Evolutionary conservation across 1,139 yeast genomes (phyloP), one percentile per base, ranked within the genome.

Genomic region (Zygosaccharomyces pseudobailii): DNA sequence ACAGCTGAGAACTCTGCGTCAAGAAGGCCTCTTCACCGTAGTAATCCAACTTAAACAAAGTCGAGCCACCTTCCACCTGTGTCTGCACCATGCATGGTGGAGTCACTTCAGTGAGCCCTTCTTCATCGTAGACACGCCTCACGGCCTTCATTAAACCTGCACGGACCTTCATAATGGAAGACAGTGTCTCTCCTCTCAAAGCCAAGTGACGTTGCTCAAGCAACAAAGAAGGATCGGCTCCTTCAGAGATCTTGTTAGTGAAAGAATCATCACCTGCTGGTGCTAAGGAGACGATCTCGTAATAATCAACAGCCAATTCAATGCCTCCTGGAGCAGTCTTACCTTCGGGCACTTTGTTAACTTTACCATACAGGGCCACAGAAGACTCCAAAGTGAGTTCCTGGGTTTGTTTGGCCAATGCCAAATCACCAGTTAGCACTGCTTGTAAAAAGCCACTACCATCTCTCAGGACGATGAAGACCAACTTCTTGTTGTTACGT

Each of bases 21-120:
- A 94, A 77, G 71, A 75, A 94, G 13, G 98, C 98, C 68, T 90
- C 94, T 73, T 92, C 96, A 43, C 97, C 97, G 67, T 94, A 94
- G 74, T 94, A 94, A 68, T 87, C 86, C 75, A 94, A 75, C 62
- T 84, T 82, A 75, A 94, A 94, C 66, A 94, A 77, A 17, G 98
- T 94, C 30, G 97, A 86, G 46, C 99, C 99, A 68, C 99, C 98
- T 74, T 94, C 99, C 51, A 94, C 99, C 74, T 92, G 97, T 39
- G 97, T 90, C 73, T 94, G 98, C 50, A 94, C 99, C 97, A 94
- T 90, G 72, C 97, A 90, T 63, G 99, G 99, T 42, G 98, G 97
- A 33, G 97, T 92, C 51, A 94, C 97, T 75, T 94, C 99, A 40
- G 81, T 73, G 49, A 89, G 66, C 36, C 81, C 79, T 71, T 86